Evolutionary conservation across 2,329 filamentous ascomycete species (phyloP).

Genomic region (Colletotrichum tropicicola): DNA sequence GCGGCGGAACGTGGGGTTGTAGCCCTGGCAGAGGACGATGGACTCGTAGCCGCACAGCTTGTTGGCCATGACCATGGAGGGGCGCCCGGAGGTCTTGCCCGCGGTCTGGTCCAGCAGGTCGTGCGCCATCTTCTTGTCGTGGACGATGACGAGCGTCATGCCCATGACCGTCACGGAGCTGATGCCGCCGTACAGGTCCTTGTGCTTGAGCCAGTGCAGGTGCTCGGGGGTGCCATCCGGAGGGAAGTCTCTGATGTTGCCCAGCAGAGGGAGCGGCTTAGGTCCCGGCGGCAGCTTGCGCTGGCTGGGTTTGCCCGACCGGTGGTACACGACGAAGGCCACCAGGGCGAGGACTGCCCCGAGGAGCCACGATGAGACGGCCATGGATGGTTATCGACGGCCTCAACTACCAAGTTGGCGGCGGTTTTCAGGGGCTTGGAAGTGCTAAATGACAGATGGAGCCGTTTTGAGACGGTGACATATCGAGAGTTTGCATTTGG

Average conservation of each 20-base stretch:
- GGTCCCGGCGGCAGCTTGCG: constrained; percentile 57
- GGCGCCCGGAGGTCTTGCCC: constrained; percentile 42
- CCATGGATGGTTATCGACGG: background rate
- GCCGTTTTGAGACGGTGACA: too few species aligned
- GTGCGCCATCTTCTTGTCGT: constrained; percentile 44
- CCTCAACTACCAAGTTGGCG: too few species aligned
- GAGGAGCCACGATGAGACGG: background rate
- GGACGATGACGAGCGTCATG: constrained; percentile 48
- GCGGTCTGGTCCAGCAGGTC: constrained; percentile 48
- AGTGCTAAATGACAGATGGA: background rate
- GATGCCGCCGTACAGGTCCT: constrained; percentile 46
- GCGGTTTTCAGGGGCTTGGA: background rate
- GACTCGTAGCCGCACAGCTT: constrained; percentile 38
- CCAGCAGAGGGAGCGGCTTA: constrained; percentile 54
- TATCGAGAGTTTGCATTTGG: too few species aligned
- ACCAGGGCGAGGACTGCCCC: background rate
- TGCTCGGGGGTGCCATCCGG: constrained; percentile 43
- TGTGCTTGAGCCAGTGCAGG: constrained; percentile 51
- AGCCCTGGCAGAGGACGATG: constrained; percentile 33
- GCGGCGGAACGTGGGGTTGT: constrained; percentile 34
- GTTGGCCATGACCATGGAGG: constrained; percentile 37
- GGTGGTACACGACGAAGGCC: background rate
- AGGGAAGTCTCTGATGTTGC: constrained; percentile 60
- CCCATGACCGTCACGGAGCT: constrained; percentile 51
- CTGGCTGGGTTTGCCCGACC: background rate